These are phyloP conservation scores for Clarkia xantiana DNA, from an alignment of 345 rosid species.

Conservation along the genomic window DNA sequence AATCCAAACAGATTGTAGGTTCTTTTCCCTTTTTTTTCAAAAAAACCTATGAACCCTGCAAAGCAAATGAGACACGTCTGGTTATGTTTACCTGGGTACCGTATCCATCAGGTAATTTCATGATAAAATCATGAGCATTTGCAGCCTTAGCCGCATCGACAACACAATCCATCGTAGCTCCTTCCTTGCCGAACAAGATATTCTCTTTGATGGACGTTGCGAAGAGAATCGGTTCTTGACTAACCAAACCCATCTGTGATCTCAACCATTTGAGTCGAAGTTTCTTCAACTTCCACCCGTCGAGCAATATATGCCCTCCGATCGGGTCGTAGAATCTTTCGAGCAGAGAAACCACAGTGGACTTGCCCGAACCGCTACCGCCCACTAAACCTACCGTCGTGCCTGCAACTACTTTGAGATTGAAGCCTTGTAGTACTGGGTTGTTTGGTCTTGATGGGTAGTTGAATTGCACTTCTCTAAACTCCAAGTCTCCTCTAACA, in stretches of 20 bases:
- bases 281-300: slow-evolving; percentile 22
- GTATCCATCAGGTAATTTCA: slow-evolving; percentile 28
- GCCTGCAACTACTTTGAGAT: slow-evolving; percentile 30
- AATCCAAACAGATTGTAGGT: neutral
- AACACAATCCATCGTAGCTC: slow-evolving; percentile 25
- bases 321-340: slow-evolving; percentile 42
- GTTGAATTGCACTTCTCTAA: slow-evolving; percentile 30
- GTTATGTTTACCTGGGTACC: slow-evolving; percentile 24
- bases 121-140: slow-evolving; percentile 43
- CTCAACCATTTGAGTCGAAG: slow-evolving; percentile 43
- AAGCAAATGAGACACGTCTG: neutral
- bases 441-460: slow-evolving; percentile 36
- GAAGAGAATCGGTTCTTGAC: slow-evolving; percentile 40
- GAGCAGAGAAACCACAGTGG: slow-evolving; percentile 35
- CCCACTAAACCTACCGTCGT: slow-evolving; percentile 41
- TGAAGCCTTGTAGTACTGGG: slow-evolving; percentile 22
- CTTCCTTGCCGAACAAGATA: slow-evolving; percentile 41
- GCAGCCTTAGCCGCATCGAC: slow-evolving; percentile 37
- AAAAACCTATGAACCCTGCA: too few relatives aligned
- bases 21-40: too few relatives aligned
- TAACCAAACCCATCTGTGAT: slow-evolving; percentile 39
- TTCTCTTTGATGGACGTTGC: slow-evolving; percentile 43
- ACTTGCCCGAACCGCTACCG: slow-evolving; percentile 47
- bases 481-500: slow-evolving; percentile 31
- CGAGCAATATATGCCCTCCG: slow-evolving; percentile 25